Base-by-base conservation (phyloP, 176 grass and related monocot genomes). In the Zea luxurians region DNA sequence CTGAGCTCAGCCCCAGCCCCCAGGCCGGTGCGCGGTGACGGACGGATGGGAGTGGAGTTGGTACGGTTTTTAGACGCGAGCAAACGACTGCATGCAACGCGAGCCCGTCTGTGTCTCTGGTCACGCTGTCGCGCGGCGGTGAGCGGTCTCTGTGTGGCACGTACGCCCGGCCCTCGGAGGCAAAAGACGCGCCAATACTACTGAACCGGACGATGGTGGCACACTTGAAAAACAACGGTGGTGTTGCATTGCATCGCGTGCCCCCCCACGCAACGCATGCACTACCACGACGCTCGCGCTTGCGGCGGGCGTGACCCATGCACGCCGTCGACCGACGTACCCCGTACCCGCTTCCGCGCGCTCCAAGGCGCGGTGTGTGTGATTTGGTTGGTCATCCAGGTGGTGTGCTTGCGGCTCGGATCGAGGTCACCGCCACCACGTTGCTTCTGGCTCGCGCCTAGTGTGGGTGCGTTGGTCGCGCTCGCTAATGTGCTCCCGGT, bases 401-500 rank as follows among this genome's bases (percentile, higher is more conserved):
- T 27, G 27, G 27, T 27, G 76, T 54, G 48, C 37, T 34, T 36
- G 36, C 37, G 40, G 80, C 44, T 74, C 27, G 46, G 60, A 5
- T 2, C 2, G 2, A n/a, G 43, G 45, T 48, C 67, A 48, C 8
- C 61, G 20, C 13, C 57, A 61, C 20, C 58, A 12, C 58, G 58
- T 48, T 16, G 55, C 34, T 70, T 57, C 77, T 10, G 8, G 4
- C 37, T 1, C 6, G 41, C 8, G 35, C 0, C 0, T 2, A 27
- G 57, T 27, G 41, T 4, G 63, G 70, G 73, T 74, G 75, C 68
- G 58, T 4, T 63, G 63, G 77, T 80, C 12, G 86, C 50, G n/a
- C 27, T 27, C 27, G 27, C 0, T 80, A 69, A 75, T 44, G 75
- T 79, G 81, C 86, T 79, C 53, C 10, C 10, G 64, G 81, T 84